Percentiles rank a stretch among this genome's conserved stretches.
phyloP scores from a whole-genome alignment of 257 asterid species.

The Solanum bukasovii region DNA sequence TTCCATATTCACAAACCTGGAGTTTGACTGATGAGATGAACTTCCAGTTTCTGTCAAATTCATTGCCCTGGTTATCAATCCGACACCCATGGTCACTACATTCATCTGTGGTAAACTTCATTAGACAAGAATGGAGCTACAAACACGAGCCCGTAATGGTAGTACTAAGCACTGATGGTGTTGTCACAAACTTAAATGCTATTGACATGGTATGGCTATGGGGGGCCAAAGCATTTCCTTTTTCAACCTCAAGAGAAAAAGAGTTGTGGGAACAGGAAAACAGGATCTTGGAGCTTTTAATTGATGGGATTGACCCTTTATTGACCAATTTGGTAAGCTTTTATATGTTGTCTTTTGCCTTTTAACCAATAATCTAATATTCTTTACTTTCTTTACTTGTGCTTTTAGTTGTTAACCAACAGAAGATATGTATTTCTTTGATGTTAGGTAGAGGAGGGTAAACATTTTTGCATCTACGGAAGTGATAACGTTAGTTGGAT shows the following conservation, averaged over 20 bases:
- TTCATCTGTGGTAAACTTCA: slow-evolving; percentile 23
- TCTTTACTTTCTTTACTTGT: not conserved
- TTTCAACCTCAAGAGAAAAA: slow-evolving; percentile 42
- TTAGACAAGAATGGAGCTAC: slow-evolving; percentile 46
- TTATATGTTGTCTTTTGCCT: not conserved
- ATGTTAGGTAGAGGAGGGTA: slow-evolving; percentile 42
- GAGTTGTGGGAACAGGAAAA: slow-evolving; percentile 46
- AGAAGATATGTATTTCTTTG: not conserved
- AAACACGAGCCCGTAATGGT: slow-evolving; percentile 37
- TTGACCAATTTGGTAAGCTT: slow-evolving; percentile 40
- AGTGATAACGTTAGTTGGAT: slow-evolving; percentile 51
- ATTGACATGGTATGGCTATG: slow-evolving; percentile 66
- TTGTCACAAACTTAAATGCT: slow-evolving; percentile 43
- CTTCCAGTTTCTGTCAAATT: slow-evolving; percentile 35
- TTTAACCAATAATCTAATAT: not conserved
- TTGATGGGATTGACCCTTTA: slow-evolving; percentile 34
- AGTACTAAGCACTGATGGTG: slow-evolving; percentile 35
- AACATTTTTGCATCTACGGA: slow-evolving; percentile 46
- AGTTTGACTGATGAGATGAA: slow-evolving; percentile 20
- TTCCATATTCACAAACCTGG: slow-evolving; percentile 31
- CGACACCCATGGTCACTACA: slow-evolving; percentile 47
- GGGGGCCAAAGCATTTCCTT: slow-evolving; percentile 69
- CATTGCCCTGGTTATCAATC: slow-evolving; percentile 53
- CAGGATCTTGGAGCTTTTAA: slow-evolving; percentile 31
- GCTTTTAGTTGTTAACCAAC: not conserved